Conservation (phyloP, 2,329 filamentous ascomycete species). For the Rhynchosporium secalis region DNA sequence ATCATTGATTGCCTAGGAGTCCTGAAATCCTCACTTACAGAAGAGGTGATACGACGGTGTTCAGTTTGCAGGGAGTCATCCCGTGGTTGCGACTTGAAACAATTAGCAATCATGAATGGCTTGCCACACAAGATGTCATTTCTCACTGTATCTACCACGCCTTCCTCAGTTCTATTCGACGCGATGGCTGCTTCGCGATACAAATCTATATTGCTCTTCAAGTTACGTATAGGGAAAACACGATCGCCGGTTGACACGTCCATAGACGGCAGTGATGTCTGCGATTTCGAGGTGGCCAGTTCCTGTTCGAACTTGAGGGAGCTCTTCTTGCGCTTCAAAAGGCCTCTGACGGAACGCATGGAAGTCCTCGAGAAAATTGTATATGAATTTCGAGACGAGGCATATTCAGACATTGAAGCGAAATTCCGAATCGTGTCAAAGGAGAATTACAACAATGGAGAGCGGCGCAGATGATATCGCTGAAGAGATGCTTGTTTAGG, state of each 20-base stretch:
- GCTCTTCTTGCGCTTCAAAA: slow-evolving; percentile 15
- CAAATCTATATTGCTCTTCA: slow-evolving; percentile 18
- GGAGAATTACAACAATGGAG: background rate
- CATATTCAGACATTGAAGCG: background rate
- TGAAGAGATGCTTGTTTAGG: background rate
- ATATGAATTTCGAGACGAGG: background rate
- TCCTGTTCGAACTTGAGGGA: slow-evolving; percentile 28
- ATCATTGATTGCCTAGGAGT: slow-evolving; percentile 1
- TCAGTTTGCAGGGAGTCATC: background rate
- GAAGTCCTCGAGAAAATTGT: background rate
- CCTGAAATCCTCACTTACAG: background rate
- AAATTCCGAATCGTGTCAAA: background rate
- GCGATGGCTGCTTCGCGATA: background rate
- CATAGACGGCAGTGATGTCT: slow-evolving; percentile 20
- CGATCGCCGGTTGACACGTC: slow-evolving; percentile 24
- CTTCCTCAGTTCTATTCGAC: background rate
- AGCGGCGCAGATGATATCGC: background rate
- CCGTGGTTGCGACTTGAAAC: background rate
- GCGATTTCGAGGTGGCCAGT: slow-evolving; percentile 15
- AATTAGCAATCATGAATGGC: background rate
- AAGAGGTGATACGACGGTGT: slow-evolving; percentile 20
- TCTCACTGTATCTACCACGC: background rate
- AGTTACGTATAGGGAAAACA: slow-evolving; percentile 34
- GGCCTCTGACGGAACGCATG: slow-evolving; percentile 32
- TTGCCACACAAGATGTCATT: background rate